Base-by-base conservation (phyloP, 1,139 yeast genomes). In the Pichia sp. region DNA sequence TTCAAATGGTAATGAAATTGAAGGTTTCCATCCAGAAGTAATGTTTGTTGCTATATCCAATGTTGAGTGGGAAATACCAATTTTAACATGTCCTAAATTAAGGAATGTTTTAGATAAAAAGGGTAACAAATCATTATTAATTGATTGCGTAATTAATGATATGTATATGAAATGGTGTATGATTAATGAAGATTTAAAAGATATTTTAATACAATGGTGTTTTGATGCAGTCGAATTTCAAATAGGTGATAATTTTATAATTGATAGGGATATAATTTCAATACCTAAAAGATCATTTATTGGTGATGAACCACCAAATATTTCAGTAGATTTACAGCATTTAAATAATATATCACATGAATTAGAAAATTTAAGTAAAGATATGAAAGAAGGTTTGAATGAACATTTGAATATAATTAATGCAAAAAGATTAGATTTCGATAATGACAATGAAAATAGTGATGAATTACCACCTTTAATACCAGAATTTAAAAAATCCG, bases 31-130 rank as follows among this genome's bases (percentile, higher is more conserved):
- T 35, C 79, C 90, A 3, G 70, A 67, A 30, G 63, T 69, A 2
- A 79, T 86, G 6, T 80, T 80, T 55, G 80, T 85, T 1, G 62
- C 79, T 45, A 82, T 86, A 27, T 77, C 81, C 61, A 79, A 79
- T 35, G 81, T 82, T 55, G 71, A 80, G 56, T 87, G 96, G 95
- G 90, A 84, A 50, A 82, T 87, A 4, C 96, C 96, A 1, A 77
- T 87, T 9, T 73, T 84, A 1, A 76, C 86, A 0, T 79, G 90
- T 0, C 66, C 70, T 0, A 74, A 74, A 45, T 63, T 73, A 46
- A 61, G 80, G 20, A 55, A 57, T 10, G 81, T 74, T 35, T 62
- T 52, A 20, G 96, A 89, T 58, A 87, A 87, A 60, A 80, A 80
- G 55, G 95, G 94, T 1, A 66, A 68, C 9, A 64, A 69, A 20